Base-by-base conservation (phyloP, 2,329 filamentous ascomycete genomes). In the Nakataea oryzae region DNA sequence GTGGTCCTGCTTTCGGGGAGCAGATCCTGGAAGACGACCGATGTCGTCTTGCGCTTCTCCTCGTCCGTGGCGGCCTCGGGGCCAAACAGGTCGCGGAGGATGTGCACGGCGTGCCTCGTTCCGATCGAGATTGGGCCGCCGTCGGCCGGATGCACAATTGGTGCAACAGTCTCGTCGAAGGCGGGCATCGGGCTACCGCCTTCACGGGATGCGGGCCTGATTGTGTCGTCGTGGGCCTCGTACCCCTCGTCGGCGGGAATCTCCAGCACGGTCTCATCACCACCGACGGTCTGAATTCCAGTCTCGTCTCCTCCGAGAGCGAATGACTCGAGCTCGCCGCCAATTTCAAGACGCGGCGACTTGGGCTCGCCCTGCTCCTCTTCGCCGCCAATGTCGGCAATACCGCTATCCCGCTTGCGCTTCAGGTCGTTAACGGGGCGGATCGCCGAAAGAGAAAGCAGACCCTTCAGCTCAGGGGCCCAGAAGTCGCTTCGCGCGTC, bases 51-150 rank as follows among this genome's bases (percentile, higher is more conserved):
- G 69, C 92, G 86, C 75, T 89, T 87, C 62, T 86, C 85, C 3
- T 87, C 82, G 66, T 86, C 85, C 26, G 83, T 80, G 58, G 87
- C 88, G 6, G 86, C 87, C 34, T 90, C 86, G 24, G 84, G 74
- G 28, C 93, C 91, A 66, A 99, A 96, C 29, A 90, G 83, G 63
- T 97, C 92, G 62, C 95, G 89, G 11, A 99, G 85, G 61, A 97
- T 85, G 74, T 99, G 93, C 26, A 99, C 96, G 41, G 95, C 95
- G 70, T 96, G 93, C 75, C 96, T 95, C 13, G 95, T 99, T 64
- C 91, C 93, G 24, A 96, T 76, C 0, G 93, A 96, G 11, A 97
- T 88, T 0, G 91, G 90, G 0, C 92, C 92, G 65, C 86, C 91
- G 66, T 97, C 92, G 32, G 86, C 86, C 13, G 92, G 90, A 70